These are phyloP conservation scores for Hirsutella minnesotensis DNA, from an alignment of 2,329 filamentous ascomycete genomes.

Conservation along the genomic window DNA sequence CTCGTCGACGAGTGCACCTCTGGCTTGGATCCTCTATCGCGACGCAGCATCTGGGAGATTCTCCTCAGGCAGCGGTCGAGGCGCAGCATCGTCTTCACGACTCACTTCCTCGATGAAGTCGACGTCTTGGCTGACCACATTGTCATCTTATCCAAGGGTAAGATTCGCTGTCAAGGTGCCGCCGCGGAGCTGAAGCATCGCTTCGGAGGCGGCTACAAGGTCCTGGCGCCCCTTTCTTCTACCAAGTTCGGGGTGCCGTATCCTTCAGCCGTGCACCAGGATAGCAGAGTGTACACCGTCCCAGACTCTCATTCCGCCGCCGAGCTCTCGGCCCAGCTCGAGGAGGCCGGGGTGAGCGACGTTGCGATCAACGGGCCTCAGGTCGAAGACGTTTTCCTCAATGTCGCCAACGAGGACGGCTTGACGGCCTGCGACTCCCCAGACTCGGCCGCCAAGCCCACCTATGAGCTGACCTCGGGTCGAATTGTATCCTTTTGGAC, in stretches of 20 bases:
- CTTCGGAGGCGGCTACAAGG: constrained; percentile 52
- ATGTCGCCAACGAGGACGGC: not conserved
- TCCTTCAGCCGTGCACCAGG: constrained; percentile 36
- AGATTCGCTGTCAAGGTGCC: constrained; percentile 49
- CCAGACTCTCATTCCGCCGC: constrained; percentile 18
- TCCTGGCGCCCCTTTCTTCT: constrained; percentile 27
- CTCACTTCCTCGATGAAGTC: constrained; percentile 60
- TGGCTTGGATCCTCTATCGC: constrained; percentile 53
- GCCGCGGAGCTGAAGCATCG: constrained; percentile 52
- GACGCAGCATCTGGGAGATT: constrained; percentile 60
- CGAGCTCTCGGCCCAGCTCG: not conserved
- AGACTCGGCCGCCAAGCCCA: not conserved
- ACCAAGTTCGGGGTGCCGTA: constrained; percentile 17
- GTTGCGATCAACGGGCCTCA: constrained; percentile 17
- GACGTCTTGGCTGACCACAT: constrained; percentile 59
- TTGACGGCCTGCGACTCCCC: not conserved
- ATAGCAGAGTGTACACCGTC: constrained; percentile 44
- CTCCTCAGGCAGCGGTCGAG: constrained; percentile 49
- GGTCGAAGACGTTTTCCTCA: constrained; percentile 21
- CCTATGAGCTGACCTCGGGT: constrained; percentile 4
- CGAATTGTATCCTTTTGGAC: constrained; percentile 7
- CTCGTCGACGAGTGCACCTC: constrained; percentile 60
- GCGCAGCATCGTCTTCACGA: constrained; percentile 54
- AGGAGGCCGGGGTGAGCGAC: constrained; percentile 22
- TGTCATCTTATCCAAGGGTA: constrained; percentile 51